A percentile compares a stretch with the other conserved stretches of the same genome.
Evolutionary conservation across 441 rosid species (phyloP).

Genomic region (Syzygium malaccense): DNA sequence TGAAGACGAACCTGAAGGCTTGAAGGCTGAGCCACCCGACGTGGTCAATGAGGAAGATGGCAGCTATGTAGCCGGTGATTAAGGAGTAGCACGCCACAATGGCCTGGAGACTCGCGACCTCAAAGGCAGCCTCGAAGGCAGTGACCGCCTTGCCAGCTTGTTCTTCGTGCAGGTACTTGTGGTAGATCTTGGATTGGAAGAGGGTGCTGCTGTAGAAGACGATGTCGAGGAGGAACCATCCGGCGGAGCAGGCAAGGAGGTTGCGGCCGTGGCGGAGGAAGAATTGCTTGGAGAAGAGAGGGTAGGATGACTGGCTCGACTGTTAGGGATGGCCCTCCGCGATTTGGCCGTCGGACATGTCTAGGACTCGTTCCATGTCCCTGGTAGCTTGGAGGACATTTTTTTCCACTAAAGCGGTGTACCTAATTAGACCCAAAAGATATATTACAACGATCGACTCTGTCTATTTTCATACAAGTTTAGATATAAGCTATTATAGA

Average conservation of each 20-base stretch:
- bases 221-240: conserved; percentile 61
- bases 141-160: not conserved
- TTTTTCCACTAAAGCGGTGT: conserved; percentile 56
- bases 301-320: conserved; percentile 18
- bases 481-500: not conserved
- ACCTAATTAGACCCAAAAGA: conserved; percentile 13
- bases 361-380: conserved; percentile 56
- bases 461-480: not conserved
- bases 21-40: conserved; percentile 60
- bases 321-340: conserved; percentile 23
- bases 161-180: not conserved
- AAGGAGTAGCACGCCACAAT: conserved; percentile 42
- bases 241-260: conserved; percentile 42
- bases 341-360: conserved; percentile 25
- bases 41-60: conserved; percentile 49
- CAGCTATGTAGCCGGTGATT: conserved; percentile 66
- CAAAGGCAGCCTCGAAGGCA: conserved; percentile 29
- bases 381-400: conserved; percentile 50
- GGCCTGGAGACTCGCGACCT: conserved; percentile 34
- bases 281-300: conserved; percentile 48
- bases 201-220: conserved; percentile 54
- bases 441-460: not conserved
- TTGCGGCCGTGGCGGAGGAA: conserved; percentile 46
- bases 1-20: conserved; percentile 44
- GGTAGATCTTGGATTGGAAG: conserved; percentile 45